These are phyloP conservation scores for Nemania sp. DNA, from an alignment of 2,329 filamentous ascomycete genomes.

Conservation along the genomic window DNA sequence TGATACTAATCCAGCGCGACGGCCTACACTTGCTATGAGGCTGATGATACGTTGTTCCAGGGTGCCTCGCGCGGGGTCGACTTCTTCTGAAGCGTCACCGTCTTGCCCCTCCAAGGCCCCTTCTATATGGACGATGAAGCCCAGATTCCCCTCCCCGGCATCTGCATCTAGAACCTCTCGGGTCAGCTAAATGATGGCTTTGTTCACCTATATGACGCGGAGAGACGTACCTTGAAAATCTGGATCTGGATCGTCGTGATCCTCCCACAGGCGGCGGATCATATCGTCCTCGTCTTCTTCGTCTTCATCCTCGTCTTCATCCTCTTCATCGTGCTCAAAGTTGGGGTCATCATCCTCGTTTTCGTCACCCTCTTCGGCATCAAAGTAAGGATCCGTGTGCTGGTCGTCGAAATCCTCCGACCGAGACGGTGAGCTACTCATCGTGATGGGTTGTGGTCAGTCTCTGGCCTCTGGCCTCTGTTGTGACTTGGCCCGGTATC, in stretches of 20 bases:
- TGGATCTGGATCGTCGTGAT: slow-evolving; percentile 33
- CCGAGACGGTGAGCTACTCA: slow-evolving; percentile 32
- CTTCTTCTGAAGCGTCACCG: slow-evolving; percentile 27
- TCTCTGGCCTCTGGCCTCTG: too few relatives aligned
- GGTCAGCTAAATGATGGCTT: slow-evolving; percentile 19
- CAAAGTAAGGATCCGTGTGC: slow-evolving; percentile 33
- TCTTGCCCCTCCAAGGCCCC: slow-evolving; percentile 39
- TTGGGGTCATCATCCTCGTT: slow-evolving; percentile 34
- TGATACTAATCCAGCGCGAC: slow-evolving; percentile 34
- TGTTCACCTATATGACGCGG: not conserved
- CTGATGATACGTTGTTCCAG: slow-evolving; percentile 32
- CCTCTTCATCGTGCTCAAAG: slow-evolving; percentile 29
- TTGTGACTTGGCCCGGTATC: slow-evolving; percentile 7
- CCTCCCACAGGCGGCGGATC: slow-evolving; percentile 32
- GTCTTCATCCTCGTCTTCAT: slow-evolving; percentile 35
- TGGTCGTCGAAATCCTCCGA: slow-evolving; percentile 30
- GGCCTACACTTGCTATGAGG: slow-evolving; percentile 41
- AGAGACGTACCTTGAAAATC: slow-evolving; percentile 36
- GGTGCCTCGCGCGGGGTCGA: slow-evolving; percentile 25
- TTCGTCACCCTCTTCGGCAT: slow-evolving; percentile 34
- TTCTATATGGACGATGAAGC: slow-evolving; percentile 40
- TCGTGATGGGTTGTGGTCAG: slow-evolving; percentile 14
- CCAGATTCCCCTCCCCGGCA: slow-evolving; percentile 37
- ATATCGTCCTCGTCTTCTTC: slow-evolving; percentile 36
- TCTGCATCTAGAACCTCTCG: slow-evolving; percentile 35